phyloP scores from a whole-genome alignment of 768 basidiomycete genomes.

The Botryobasidium botryosum region DNA sequence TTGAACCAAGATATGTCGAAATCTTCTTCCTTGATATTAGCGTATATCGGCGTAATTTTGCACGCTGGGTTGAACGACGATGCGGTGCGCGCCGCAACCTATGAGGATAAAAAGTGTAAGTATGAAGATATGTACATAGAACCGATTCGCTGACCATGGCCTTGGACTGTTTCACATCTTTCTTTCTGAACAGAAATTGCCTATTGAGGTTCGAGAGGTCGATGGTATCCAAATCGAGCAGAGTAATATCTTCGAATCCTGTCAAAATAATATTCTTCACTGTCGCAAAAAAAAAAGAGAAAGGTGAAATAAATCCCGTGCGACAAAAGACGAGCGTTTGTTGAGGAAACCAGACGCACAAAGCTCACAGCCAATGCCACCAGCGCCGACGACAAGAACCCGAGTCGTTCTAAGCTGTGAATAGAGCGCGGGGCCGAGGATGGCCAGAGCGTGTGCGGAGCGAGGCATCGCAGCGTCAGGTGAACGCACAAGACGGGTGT shows the following conservation, averaged over 20 bases:
- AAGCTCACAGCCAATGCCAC: conserved; percentile 95
- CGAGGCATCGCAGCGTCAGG: too few relatives aligned
- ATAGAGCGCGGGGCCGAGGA: conserved; percentile 62
- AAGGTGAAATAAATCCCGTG: conserved; percentile 3
- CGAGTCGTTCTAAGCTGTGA: conserved; percentile 18
- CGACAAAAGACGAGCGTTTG: background rate
- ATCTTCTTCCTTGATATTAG: conserved; percentile 85
- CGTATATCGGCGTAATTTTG: conserved; percentile 73
- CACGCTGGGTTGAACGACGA: conserved; percentile 78
- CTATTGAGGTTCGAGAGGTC: conserved; percentile 95
- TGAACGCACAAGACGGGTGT: too few relatives aligned
- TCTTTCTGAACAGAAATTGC: conserved; percentile 92
- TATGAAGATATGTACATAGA: background rate
- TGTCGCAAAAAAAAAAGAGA: conserved; percentile 19
- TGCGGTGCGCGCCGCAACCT: conserved; percentile 76
- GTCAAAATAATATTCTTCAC: conserved; percentile 93
- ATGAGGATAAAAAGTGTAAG: background rate
- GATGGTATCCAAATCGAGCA: conserved; percentile 94
- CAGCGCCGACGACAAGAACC: conserved; percentile 81
- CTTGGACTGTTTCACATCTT: conserved; percentile 94
- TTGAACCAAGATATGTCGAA: conserved; percentile 86
- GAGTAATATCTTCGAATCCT: conserved; percentile 82
- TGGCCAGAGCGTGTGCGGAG: conserved; percentile 44
- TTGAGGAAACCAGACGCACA: conserved; percentile 29
- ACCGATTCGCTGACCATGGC: conserved; percentile 41